Evolutionary conservation across 495 filamentous ascomycete species (phyloP).

Genomic region (Penicillium verhagenii): DNA sequence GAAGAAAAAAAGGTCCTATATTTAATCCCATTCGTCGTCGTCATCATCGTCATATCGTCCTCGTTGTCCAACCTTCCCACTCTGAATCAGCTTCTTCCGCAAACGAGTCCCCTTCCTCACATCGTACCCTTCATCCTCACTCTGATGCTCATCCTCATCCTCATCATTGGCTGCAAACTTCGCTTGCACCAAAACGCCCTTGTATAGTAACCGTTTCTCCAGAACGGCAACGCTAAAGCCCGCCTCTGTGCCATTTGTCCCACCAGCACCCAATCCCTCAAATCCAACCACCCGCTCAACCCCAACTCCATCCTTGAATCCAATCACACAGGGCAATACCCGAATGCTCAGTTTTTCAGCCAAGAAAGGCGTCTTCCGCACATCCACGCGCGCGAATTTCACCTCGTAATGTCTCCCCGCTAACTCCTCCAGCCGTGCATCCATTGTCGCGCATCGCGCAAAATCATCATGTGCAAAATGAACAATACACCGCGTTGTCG

Average conservation of each 20-base stretch:
- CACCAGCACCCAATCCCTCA: conserved; percentile 61
- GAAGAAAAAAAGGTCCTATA: neutral
- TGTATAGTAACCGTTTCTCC: conserved; percentile 60
- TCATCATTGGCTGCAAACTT: conserved; percentile 49
- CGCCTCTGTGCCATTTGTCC: conserved; percentile 54
- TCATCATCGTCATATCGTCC: conserved; percentile 49
- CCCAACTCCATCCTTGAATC: conserved; percentile 65
- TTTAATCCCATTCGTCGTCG: conserved; percentile 65
- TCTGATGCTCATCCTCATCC: conserved; percentile 29
- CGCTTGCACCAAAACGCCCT: conserved; percentile 56
- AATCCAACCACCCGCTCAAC: conserved; percentile 73
- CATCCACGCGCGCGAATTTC: conserved; percentile 65
- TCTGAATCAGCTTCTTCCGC: conserved; percentile 53
- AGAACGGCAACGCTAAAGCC: conserved; percentile 60
- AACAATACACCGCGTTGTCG: conserved; percentile 60
- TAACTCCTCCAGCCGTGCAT: conserved; percentile 58
- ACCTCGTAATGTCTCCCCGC: conserved; percentile 67
- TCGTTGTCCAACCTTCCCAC: conserved; percentile 22
- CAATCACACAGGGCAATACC: conserved; percentile 73
- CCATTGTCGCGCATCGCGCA: conserved; percentile 68
- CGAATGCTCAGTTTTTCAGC: conserved; percentile 67
- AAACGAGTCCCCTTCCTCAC: conserved; percentile 18
- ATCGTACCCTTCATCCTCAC: conserved; percentile 27
- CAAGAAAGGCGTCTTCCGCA: conserved; percentile 71
- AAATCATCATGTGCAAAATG: conserved; percentile 80